phyloP scores from a whole-genome alignment of 2,329 filamentous ascomycete genomes.

The Cercospora canescens region DNA sequence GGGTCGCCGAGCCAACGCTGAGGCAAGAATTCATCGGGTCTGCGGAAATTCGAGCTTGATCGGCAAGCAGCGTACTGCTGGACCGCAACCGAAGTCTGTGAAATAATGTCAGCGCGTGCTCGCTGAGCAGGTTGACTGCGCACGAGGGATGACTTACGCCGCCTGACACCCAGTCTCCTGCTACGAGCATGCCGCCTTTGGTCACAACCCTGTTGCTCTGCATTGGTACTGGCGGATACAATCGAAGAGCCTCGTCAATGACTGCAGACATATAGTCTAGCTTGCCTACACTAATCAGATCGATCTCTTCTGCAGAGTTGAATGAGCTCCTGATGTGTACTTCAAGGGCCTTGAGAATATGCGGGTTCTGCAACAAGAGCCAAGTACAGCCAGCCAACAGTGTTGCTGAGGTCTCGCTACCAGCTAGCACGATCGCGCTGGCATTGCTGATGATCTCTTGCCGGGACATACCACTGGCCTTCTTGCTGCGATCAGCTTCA shows the following conservation, averaged over 20 bases:
- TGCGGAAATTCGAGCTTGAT: conserved; percentile 26
- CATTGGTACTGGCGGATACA: conserved; percentile 39
- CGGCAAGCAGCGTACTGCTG: conserved; percentile 19
- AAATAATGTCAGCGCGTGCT: background rate
- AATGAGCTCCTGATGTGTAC: conserved; percentile 53
- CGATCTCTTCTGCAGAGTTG: conserved; percentile 36
- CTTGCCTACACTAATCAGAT: conserved; percentile 34
- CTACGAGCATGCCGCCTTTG: background rate
- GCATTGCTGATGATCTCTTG: conserved; percentile 64
- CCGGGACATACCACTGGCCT: background rate
- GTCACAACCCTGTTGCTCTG: background rate
- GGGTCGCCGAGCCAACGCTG: conserved; percentile 41
- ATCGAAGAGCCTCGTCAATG: conserved; percentile 37
- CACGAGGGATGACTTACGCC: background rate
- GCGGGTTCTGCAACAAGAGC: conserved; percentile 65
- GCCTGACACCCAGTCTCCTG: background rate
- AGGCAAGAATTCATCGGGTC: conserved; percentile 30
- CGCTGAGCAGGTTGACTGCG: background rate
- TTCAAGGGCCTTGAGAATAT: conserved; percentile 54
- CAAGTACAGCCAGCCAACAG: conserved; percentile 70
- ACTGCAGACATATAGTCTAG: conserved; percentile 42
- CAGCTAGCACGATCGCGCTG: conserved; percentile 68
- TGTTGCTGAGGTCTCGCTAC: conserved; percentile 77
- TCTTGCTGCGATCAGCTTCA: background rate
- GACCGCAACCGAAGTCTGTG: conserved; percentile 29